phyloP scores from a whole-genome alignment of 179 eudicot species.

The Vitellaria paradoxa region DNA sequence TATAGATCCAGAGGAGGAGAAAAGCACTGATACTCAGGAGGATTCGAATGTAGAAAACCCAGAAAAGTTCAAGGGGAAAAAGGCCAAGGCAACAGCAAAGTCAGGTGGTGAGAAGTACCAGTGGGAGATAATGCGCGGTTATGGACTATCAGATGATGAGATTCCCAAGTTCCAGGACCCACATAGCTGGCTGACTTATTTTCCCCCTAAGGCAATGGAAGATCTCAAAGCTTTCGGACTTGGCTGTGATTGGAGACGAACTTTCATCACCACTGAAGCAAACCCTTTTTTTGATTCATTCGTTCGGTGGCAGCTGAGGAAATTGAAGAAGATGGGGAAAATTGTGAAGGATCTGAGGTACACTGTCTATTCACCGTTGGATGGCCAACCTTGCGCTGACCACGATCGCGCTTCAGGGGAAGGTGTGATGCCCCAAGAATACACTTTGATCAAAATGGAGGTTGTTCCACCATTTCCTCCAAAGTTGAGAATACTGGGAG shows the following conservation, averaged over 20 bases:
- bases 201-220: slow-evolving; percentile 73
- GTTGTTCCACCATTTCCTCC: slow-evolving; percentile 62
- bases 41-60: slow-evolving; percentile 42
- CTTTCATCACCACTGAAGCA: slow-evolving; percentile 76
- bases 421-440: slow-evolving; percentile 90
- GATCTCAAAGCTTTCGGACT: slow-evolving; percentile 80
- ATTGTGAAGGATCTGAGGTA: slow-evolving; percentile 81
- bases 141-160: slow-evolving; percentile 69
- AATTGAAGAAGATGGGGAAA: slow-evolving; percentile 67
- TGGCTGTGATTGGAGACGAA: slow-evolving; percentile 85
- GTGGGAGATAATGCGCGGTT: slow-evolving; percentile 90
- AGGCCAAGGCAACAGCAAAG: slow-evolving; percentile 73
- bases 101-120: slow-evolving; percentile 65
- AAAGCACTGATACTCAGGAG: slow-evolving; percentile 26
- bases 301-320: slow-evolving; percentile 83
- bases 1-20: slow-evolving; percentile 36
- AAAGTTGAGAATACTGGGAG: slow-evolving; percentile 56
- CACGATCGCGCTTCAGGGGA: slow-evolving; percentile 95
- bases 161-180: slow-evolving; percentile 69
- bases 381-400: slow-evolving; percentile 95
- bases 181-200: slow-evolving; percentile 59
- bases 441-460: slow-evolving; percentile 86
- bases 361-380: slow-evolving; percentile 72
- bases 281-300: slow-evolving; percentile 81
- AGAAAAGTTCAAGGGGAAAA: slow-evolving; percentile 74